Base-by-base conservation (phyloP, 2,329 filamentous ascomycete genomes). In the Colletotrichum coccodes region DNA sequence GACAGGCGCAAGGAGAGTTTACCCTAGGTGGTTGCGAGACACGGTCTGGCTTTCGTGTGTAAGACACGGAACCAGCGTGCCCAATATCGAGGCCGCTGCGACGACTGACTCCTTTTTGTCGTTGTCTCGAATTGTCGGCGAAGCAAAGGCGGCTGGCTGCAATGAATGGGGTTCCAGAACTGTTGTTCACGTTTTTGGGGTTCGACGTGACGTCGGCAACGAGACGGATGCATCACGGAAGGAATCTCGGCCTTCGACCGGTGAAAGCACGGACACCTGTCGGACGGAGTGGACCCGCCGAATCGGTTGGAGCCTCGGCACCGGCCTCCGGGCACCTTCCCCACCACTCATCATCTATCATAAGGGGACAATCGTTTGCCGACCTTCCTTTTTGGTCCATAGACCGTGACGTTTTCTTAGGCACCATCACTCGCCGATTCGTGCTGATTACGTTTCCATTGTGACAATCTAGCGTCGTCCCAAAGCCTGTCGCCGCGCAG, bases 331-430 rank as follows among this genome's bases (percentile, higher is more conserved):
- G 34, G 11, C 21, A 54, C 3, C n/a, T 47, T 34, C 38, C 28
- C 36, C 56, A 62, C 50, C 38, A 53, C 47, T 58, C 14, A 58
- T 21, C 26, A 34, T 44, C 23, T 18, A 8, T 12, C 34, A n/a
- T n/a, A 30, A 9, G 40, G 28, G 42, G 16, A 8, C 30, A 21
- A 12, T 52, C 5, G 26, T 40, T 30, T 49, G 42, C 14, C 38
- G 56, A 58, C 63, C 57, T 70, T 62, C 44, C 67, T 63, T 23
- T 59, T 63, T 63, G 34, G 57, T 46, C 30, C 44, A 18, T 52
- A 26, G 50, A 38, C 63, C 38, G 12, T 16, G 28, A n/a, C 46
- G 21, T 44, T n/a, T 5, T 50, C 7, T 47, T 38, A 6, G 26
- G 23, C 54, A 60, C 18, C 16, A 38, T n/a, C 16, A 28, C 14